Evolutionary conservation across 2,329 filamentous ascomycete species (phyloP).

Genomic region (Stachybotrys elegans): DNA sequence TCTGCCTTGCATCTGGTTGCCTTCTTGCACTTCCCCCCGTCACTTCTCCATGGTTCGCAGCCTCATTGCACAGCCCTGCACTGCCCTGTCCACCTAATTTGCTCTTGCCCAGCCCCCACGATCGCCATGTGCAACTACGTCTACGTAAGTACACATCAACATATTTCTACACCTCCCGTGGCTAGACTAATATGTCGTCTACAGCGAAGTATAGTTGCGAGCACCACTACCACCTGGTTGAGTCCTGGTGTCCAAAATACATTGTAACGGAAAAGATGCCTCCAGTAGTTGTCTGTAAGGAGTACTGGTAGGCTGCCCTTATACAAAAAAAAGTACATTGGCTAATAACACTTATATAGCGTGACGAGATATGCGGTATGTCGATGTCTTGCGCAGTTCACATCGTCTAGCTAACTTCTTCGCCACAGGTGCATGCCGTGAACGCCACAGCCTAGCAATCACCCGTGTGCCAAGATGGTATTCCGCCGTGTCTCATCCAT

Average conservation of each 20-base stretch:
- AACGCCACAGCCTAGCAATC: conserved; percentile 32
- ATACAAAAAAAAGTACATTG: no score
- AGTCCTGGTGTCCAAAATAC: conserved; percentile 40
- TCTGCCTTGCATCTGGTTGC: no score
- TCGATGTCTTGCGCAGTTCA: no score
- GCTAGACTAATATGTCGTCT: conserved; percentile 7
- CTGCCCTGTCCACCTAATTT: no score
- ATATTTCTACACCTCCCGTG: no score
- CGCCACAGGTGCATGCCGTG: conserved; percentile 31
- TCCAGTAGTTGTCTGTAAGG: conserved; percentile 38
- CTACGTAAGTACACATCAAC: conserved; percentile 28
- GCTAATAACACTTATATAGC: no score
- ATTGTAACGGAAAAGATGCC: conserved; percentile 38
- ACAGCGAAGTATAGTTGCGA: conserved; percentile 47
- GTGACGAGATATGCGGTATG: conserved; percentile 40
- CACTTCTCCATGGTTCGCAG: no score
- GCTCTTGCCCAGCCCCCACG: no score
- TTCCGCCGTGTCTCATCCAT: no score
- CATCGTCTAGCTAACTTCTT: conserved; percentile 15
- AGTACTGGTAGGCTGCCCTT: conserved; percentile 34
- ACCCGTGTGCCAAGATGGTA: conserved; percentile 33
- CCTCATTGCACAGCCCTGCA: no score
- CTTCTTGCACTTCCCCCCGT: no score
- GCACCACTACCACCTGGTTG: conserved; percentile 44
- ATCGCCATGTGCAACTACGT: conserved; percentile 46